Evolutionary conservation across 2,329 filamentous ascomycete genomes (phyloP).

Genomic region (Lachnellula subtilissima): DNA sequence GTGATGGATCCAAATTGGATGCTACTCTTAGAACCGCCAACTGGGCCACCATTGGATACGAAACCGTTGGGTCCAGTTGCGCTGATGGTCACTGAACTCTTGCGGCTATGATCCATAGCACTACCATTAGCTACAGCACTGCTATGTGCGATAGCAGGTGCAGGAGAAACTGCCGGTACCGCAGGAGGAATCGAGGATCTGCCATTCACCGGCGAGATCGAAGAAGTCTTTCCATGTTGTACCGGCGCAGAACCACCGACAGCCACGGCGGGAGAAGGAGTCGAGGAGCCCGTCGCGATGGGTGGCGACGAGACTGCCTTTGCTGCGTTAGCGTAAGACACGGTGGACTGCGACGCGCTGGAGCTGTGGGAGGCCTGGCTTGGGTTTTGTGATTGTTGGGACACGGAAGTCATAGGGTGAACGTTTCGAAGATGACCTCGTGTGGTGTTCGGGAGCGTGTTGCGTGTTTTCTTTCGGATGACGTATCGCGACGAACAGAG

Average conservation of each 20-base stretch:
- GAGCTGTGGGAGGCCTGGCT: constrained; percentile 50
- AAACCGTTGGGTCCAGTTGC: constrained; percentile 73
- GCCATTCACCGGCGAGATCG: constrained; percentile 80
- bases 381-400: constrained; percentile 29
- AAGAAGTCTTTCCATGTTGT: constrained; percentile 59
- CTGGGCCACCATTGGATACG: constrained; percentile 70
- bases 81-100: constrained; percentile 87
- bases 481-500: constrained; percentile 27
- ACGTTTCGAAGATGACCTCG: constrained; percentile 24
- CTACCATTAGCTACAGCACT: constrained; percentile 65
- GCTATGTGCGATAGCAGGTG: constrained; percentile 58
- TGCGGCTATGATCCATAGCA: constrained; percentile 69
- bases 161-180: constrained; percentile 51
- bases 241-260: constrained; percentile 49
- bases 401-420: constrained; percentile 34
- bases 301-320: constrained; percentile 57
- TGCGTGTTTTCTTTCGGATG: constrained; percentile 15
- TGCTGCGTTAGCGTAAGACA: constrained; percentile 65
- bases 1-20: constrained; percentile 79
- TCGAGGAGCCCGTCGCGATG: constrained; percentile 54
- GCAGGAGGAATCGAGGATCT: constrained; percentile 66
- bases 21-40: constrained; percentile 53
- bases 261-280: constrained; percentile 49
- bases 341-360: constrained; percentile 49
- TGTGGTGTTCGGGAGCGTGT: constrained; percentile 13